These are phyloP conservation scores for Blumeria graminis DNA, from an alignment of 2,329 filamentous ascomycete genomes.

Conservation along the genomic window DNA sequence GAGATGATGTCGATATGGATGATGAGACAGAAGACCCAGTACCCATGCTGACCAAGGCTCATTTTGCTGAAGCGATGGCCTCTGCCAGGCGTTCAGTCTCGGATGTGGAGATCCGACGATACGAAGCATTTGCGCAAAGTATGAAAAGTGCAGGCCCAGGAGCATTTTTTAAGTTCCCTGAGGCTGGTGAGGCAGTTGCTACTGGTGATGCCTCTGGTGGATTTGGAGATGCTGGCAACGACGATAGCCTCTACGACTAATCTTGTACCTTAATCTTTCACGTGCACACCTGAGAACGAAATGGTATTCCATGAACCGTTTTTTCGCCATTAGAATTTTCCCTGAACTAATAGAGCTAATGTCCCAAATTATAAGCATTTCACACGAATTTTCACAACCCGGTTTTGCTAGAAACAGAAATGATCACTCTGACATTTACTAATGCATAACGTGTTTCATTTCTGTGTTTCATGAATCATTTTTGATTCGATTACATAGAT, in stretches of 20 bases:
- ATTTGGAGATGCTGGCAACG: conserved; percentile 72
- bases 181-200: conserved; percentile 37
- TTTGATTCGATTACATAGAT: no score
- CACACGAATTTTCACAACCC: no score
- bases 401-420: no score
- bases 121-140: conserved; percentile 94
- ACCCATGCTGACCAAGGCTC: conserved; percentile 79
- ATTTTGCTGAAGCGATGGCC: conserved; percentile 98
- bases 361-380: no score
- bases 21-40: conserved; percentile 80
- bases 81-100: conserved; percentile 80
- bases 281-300: no score
- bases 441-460: no score
- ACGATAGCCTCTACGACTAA: conserved; percentile 95
- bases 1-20: conserved; percentile 61
- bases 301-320: no score
- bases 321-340: no score
- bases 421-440: no score
- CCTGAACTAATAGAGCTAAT: no score
- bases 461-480: no score
- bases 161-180: conserved; percentile 93
- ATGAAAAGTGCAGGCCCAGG: conserved; percentile 97
- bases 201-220: conserved; percentile 34
- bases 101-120: conserved; percentile 91
- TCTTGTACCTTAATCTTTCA: conserved; percentile 12